phyloP scores from a whole-genome alignment of 2,329 filamentous ascomycete species.

The Colletotrichum cordylinicola region DNA sequence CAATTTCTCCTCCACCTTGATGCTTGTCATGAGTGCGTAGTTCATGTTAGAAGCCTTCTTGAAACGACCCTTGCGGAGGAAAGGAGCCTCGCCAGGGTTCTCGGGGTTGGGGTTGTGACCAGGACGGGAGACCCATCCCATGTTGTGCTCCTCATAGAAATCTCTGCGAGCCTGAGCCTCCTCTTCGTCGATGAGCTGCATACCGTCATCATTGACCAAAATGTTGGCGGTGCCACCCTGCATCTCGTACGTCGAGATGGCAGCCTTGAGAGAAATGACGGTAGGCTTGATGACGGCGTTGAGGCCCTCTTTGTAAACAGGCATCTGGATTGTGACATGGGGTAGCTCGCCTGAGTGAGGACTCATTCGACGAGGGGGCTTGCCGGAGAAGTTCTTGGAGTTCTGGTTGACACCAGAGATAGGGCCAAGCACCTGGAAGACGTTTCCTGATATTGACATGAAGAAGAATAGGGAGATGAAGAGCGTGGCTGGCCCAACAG shows the following conservation, averaged over 20 bases:
- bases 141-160: slow-evolving; percentile 63
- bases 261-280: slow-evolving; percentile 51
- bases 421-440: slow-evolving; percentile 55
- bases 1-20: slow-evolving; percentile 61
- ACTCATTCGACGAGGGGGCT: slow-evolving; percentile 35
- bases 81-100: slow-evolving; percentile 52
- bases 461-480: slow-evolving; percentile 60
- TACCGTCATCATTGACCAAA: slow-evolving; percentile 72
- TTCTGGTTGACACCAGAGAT: slow-evolving; percentile 48
- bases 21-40: slow-evolving; percentile 61
- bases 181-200: slow-evolving; percentile 62
- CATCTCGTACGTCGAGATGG: slow-evolving; percentile 55
- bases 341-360: slow-evolving; percentile 39
- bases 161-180: slow-evolving; percentile 54
- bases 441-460: slow-evolving; percentile 41
- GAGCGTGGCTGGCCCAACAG: slow-evolving; percentile 57
- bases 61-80: slow-evolving; percentile 64
- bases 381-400: slow-evolving; percentile 49
- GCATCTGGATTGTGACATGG: slow-evolving; percentile 51
- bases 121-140: slow-evolving; percentile 61
- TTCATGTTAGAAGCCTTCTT: slow-evolving; percentile 76
- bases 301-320: slow-evolving; percentile 47
- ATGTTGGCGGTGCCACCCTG: slow-evolving; percentile 71
- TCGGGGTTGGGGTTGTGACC: slow-evolving; percentile 56
- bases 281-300: slow-evolving; percentile 53